These are phyloP conservation scores for Hymenoscyphus linearis DNA, from an alignment of 2,329 filamentous ascomycete species.

Conservation along the genomic window DNA sequence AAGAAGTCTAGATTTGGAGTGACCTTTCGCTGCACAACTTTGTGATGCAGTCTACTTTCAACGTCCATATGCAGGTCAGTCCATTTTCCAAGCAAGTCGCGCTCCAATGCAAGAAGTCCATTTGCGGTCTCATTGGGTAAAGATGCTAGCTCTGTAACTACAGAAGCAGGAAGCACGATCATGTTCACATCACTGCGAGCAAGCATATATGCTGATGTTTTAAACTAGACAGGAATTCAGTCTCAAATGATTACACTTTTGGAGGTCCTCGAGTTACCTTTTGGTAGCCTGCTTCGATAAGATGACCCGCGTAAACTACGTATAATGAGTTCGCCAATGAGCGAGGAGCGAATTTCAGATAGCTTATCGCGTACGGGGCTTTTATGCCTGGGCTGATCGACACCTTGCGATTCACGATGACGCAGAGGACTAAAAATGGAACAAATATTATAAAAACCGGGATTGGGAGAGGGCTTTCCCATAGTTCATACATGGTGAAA, in stretches of 20 bases:
- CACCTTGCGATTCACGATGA: too few relatives aligned
- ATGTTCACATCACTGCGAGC: background rate
- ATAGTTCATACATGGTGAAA: too few relatives aligned
- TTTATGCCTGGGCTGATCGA: too few relatives aligned
- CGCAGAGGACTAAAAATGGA: too few relatives aligned
- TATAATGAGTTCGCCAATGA: too few relatives aligned
- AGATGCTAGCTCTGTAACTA: background rate
- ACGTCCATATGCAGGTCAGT: background rate
- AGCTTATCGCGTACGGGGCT: too few relatives aligned
- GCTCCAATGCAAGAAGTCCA: background rate
- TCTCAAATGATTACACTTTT: background rate
- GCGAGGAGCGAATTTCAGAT: too few relatives aligned
- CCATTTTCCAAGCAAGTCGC: background rate
- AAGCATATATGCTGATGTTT: background rate
- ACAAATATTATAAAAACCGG: too few relatives aligned
- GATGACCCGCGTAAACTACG: background rate
- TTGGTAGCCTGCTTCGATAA: background rate
- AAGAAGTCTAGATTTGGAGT: slow-evolving; percentile 1
- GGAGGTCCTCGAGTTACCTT: background rate
- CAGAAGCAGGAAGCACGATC: background rate
- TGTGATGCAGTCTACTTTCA: slow-evolving; percentile 1
- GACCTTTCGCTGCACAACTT: slow-evolving; percentile 3
- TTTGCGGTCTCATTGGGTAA: background rate
- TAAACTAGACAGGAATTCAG: background rate
- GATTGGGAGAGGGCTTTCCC: too few relatives aligned